These are phyloP conservation scores for Pterocarpus santalinus DNA, from an alignment of 306 rosid species.

Conservation along the genomic window DNA sequence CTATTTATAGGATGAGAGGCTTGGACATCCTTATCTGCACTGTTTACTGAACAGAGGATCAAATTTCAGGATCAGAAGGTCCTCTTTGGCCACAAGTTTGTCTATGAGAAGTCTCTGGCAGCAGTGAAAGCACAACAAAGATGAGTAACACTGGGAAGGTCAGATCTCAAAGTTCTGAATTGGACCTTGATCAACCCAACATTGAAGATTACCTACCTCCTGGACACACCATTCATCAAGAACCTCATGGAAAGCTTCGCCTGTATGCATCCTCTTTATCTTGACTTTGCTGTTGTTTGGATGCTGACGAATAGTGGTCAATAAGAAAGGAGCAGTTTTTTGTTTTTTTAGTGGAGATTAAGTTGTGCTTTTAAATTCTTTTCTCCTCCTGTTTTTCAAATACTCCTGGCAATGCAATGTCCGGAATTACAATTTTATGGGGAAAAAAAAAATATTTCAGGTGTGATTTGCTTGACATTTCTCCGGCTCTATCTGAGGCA, in stretches of 20 bases:
- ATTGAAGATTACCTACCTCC: constrained; percentile 88
- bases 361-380: background rate
- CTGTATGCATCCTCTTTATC: constrained; percentile 54
- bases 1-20: background rate
- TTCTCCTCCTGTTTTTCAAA: background rate
- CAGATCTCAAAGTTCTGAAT: constrained; percentile 68
- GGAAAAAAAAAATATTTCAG: constrained; percentile 48
- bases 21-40: background rate
- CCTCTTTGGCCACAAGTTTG: background rate
- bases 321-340: background rate
- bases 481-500: constrained; percentile 80
- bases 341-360: background rate
- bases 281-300: background rate
- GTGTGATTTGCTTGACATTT: constrained; percentile 85
- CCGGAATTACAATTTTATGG: background rate
- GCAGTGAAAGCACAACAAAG: constrained; percentile 20
- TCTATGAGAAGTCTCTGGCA: background rate
- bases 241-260: constrained; percentile 73
- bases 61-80: background rate
- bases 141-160: constrained; percentile 52
- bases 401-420: background rate
- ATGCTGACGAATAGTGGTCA: background rate
- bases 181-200: constrained; percentile 88
- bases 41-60: background rate
- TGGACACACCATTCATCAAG: constrained; percentile 76